These are phyloP conservation scores for Rhodamnia rubescens DNA, from an alignment of 345 rosid genomes.

Conservation along the genomic window DNA sequence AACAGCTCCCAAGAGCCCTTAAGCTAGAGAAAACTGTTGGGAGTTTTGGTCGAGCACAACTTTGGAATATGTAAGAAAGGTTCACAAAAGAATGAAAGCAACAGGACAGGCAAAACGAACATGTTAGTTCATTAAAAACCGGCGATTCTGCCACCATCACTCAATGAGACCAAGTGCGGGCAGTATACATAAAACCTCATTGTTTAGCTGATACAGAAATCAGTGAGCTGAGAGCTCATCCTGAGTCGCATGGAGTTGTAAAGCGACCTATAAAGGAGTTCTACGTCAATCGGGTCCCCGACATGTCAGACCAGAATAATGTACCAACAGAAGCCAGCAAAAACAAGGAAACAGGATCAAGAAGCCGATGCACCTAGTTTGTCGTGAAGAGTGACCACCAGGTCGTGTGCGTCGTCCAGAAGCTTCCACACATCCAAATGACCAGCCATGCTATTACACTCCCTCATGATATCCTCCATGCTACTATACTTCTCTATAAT, in stretches of 20 bases:
- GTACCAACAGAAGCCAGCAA: not conserved
- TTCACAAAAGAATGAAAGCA: not conserved
- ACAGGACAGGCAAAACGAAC: not conserved
- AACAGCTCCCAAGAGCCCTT: not conserved
- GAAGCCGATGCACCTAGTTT: conserved; percentile 33
- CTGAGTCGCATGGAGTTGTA: not conserved
- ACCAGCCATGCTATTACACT: conserved; percentile 92
- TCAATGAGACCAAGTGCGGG: conserved; percentile 2
- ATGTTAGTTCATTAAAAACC: not conserved
- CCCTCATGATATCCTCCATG: conserved; percentile 92
- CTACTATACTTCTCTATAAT: conserved; percentile 85
- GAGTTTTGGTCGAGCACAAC: not conserved
- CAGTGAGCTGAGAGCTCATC: not conserved
- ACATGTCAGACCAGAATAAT: not conserved
- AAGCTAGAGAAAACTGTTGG: not conserved
- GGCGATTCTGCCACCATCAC: conserved; percentile 10
- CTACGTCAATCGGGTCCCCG: not conserved
- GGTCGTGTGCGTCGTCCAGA: conserved; percentile 88
- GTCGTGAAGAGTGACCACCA: conserved; percentile 70
- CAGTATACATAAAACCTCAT: conserved; percentile 2
- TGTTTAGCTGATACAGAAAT: not conserved
- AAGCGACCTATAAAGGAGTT: not conserved
- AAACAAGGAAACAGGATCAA: not conserved
- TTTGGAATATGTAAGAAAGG: not conserved
- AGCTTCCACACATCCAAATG: conserved; percentile 94